Base-by-base conservation (phyloP, 1,284 basidiomycete genomes). In the Pseudozyma sp. region DNA sequence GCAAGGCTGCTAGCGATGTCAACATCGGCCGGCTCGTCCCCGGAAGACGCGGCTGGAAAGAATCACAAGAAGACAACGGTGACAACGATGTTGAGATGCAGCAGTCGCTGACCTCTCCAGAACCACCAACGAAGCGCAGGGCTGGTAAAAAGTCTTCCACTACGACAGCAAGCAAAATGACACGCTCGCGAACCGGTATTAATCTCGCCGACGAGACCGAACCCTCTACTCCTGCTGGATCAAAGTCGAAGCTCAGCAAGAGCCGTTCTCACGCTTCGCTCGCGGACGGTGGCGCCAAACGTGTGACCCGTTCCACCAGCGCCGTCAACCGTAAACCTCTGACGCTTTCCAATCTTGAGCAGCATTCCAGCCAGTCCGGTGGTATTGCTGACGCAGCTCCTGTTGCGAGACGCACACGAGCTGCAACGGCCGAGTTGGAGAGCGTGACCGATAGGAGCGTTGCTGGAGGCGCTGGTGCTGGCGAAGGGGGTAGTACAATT, bases 311-410 rank as follows among this genome's bases (percentile, higher is more conserved):
- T 0, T 76, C 73, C 10, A 56, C 64, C 2, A 65, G 60, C 19
- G 57, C 73, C 0, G 65, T 38, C n/a, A 76, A 71, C 31, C 64
- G 69, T n/a, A 76, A 69, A 36, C 73, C 73, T 35, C 43, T 76
- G 21, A 76, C 73, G 44, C 62, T 71, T 21, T 71, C 69, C 5
- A 76, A 76, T 16, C 36, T 76, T 18, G 73, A 65, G 25, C 66
- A 74, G 56, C 65, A 65, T 53, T 55, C 52, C 13, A 34, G 47
- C 3, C 8, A 43, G 34, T 40, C 18, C 14, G 42, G n/a, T 14
- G 49, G 9, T 18, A 47, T 12, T 7, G 8, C 12, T 19, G 62
- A 63, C 48, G 52, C 56, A 8, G 63, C 50, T 2, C 73, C 73
- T 31, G 69, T 76, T 13, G 73, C 73, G 6, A 45, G 73, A 18